A percentile compares a stretch with the other conserved stretches of the same genome.
Conservation (phyloP, 1,284 basidiomycete genomes). For the Neonothopanus nambi region DNA sequence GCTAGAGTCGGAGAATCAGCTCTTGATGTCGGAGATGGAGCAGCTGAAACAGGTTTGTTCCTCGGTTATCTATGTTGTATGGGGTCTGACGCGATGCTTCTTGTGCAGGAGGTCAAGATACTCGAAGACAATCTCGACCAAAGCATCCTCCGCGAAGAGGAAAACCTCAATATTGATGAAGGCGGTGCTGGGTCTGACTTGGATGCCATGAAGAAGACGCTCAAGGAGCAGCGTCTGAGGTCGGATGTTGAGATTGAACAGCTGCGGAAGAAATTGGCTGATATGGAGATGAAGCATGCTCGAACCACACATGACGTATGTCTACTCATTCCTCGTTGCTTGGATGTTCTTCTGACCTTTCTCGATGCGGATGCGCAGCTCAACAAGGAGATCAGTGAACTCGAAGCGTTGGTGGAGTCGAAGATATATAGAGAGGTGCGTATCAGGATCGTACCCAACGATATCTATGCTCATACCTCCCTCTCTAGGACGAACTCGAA, state of each 20-base stretch:
- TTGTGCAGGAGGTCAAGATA: constrained; percentile 61
- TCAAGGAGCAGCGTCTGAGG: constrained; percentile 52
- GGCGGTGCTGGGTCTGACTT: constrained; percentile 27
- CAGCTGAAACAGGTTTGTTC: constrained; percentile 70
- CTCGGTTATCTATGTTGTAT: neutral
- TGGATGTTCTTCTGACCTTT: constrained; percentile 10
- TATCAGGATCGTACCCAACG: neutral
- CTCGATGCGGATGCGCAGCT: constrained; percentile 50
- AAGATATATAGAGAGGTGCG: constrained; percentile 90
- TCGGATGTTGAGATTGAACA: constrained; percentile 72
- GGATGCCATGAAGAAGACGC: constrained; percentile 38
- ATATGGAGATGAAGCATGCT: constrained; percentile 72
- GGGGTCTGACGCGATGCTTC: neutral
- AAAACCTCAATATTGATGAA: constrained; percentile 34
- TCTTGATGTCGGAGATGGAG: constrained; percentile 72
- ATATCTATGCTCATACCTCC: constrained; percentile 10
- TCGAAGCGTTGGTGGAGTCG: constrained; percentile 86
- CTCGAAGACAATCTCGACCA: constrained; percentile 79
- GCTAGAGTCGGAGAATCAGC: constrained; percentile 74
- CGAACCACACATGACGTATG: constrained; percentile 71
- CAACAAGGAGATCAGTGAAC: constrained; percentile 87
- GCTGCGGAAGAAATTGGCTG: constrained; percentile 64
- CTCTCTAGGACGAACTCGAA: constrained; percentile 79
- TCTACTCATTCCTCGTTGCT: constrained; percentile 9
- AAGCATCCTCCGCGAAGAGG: constrained; percentile 54